phyloP scores from a whole-genome alignment of 345 rosid genomes.

The Ceriops tagal region DNA sequence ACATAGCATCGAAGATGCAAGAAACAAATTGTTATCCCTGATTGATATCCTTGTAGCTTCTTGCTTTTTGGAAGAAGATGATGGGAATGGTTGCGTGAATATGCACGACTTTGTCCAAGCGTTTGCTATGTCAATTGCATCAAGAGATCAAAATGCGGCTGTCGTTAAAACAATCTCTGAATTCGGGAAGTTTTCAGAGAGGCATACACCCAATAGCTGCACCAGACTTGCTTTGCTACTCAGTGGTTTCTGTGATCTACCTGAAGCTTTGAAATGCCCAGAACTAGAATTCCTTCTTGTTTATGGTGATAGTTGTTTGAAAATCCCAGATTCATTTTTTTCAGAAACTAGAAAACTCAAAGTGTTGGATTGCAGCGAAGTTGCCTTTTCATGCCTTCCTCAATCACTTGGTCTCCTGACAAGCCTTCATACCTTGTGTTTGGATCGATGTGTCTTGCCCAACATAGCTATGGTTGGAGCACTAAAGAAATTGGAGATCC shows the following conservation, averaged over 20 bases:
- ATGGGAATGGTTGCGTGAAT: not conserved
- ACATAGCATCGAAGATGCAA: not conserved
- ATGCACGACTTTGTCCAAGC: slow-evolving; percentile 10
- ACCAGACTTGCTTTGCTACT: not conserved
- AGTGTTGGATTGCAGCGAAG: not conserved
- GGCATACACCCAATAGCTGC: not conserved
- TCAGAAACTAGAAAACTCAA: not conserved
- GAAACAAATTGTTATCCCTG: not conserved
- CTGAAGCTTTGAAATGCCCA: slow-evolving; percentile 6
- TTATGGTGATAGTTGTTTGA: not conserved
- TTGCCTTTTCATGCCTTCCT: not conserved
- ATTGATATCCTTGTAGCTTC: not conserved
- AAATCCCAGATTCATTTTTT: not conserved
- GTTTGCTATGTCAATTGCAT: not conserved
- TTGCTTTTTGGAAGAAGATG: not conserved
- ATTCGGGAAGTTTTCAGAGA: not conserved
- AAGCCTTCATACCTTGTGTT: slow-evolving; percentile 9
- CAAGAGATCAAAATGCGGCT: not conserved
- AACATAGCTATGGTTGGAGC: not conserved
- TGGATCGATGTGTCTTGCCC: not conserved
- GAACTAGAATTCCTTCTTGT: not conserved
- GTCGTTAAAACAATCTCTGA: too few species aligned
- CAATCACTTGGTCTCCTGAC: not conserved
- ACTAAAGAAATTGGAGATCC: slow-evolving; percentile 27
- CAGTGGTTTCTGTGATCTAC: not conserved